Percentiles rank a stretch among this genome's conserved stretches.
Evolutionary conservation across 2,329 filamentous ascomycete genomes (phyloP).

Genomic region (Berkeleyomyces basicola): DNA sequence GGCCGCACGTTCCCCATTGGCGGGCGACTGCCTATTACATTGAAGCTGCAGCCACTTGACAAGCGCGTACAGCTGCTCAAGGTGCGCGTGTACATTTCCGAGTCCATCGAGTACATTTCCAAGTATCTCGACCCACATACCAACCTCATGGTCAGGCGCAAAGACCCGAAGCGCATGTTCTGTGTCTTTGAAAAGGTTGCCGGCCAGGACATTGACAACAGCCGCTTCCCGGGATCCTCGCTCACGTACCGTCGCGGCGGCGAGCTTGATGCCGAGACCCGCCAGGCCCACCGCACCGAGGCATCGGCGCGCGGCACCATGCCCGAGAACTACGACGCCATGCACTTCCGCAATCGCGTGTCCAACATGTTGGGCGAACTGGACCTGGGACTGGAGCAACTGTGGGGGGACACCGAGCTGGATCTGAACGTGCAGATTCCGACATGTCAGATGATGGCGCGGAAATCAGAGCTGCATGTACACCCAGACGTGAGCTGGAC

Average conservation of each 20-base stretch:
- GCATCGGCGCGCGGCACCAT: constrained; percentile 26
- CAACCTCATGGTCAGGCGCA: constrained; percentile 27
- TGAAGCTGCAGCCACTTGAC: constrained; percentile 80
- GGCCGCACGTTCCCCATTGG: constrained; percentile 89
- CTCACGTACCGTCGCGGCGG: constrained; percentile 36
- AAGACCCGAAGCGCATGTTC: constrained; percentile 71
- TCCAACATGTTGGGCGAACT: constrained; percentile 71
- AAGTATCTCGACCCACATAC: constrained; percentile 9
- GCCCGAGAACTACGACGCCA: constrained; percentile 20
- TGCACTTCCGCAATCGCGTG: constrained; percentile 14
- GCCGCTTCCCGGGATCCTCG: constrained; percentile 27
- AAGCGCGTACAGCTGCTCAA: constrained; percentile 78
- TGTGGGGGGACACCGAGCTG: constrained; percentile 79
- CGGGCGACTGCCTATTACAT: constrained; percentile 75
- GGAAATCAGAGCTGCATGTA: constrained; percentile 46
- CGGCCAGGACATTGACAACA: constrained; percentile 58
- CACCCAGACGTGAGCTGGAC: constrained; percentile 89
- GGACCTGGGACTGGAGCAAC: constrained; percentile 50
- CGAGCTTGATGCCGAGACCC: constrained; percentile 42
- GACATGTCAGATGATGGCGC: constrained; percentile 72
- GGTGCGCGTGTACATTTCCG: constrained; percentile 79
- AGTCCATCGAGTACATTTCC: constrained; percentile 82
- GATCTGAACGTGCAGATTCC: constrained; percentile 88
- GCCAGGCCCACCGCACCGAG: constrained; percentile 34
- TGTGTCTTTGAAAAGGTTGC: constrained; percentile 77